Conservation (phyloP, 2,329 filamentous ascomycete species). For the Fusarium agapanthi region DNA sequence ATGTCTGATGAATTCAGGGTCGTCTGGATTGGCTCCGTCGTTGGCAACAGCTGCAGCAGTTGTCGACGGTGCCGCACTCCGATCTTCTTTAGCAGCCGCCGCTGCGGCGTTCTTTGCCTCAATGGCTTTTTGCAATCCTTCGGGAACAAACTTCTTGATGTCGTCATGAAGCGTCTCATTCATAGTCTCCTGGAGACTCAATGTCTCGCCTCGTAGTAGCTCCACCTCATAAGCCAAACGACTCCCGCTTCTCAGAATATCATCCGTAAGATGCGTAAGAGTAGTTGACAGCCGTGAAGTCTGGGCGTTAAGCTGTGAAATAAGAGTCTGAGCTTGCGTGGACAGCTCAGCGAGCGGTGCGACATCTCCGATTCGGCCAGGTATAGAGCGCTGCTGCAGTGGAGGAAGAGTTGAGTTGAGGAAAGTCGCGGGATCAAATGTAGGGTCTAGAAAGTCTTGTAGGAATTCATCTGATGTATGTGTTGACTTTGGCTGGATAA, state of each 20-base stretch:
- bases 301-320: constrained; percentile 88
- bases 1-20: constrained; percentile 77
- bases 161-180: constrained; percentile 77
- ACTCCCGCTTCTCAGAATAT: constrained; percentile 89
- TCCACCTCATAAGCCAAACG: constrained; percentile 95
- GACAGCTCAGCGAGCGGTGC: constrained; percentile 80
- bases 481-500: constrained; percentile 60
- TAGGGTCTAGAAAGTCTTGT: constrained; percentile 75
- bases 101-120: constrained; percentile 37
- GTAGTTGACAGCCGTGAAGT: constrained; percentile 83
- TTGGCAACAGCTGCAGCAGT: constrained; percentile 4
- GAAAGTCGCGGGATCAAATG: constrained; percentile 86
- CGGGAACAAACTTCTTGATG: constrained; percentile 75
- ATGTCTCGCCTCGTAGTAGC: constrained; percentile 85
- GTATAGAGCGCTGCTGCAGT: constrained; percentile 59
- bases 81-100: constrained; percentile 26
- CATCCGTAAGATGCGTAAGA: constrained; percentile 90
- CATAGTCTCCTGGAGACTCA: constrained; percentile 81
- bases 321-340: constrained; percentile 80
- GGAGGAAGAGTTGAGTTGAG: constrained; percentile 82
- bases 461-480: constrained; percentile 78
- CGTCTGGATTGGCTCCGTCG: constrained; percentile 44
- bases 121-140: constrained; percentile 51
- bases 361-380: constrained; percentile 43
- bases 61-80: constrained; percentile 36